These are phyloP conservation scores for Aphanoascus verrucosus DNA, from an alignment of 2,329 filamentous ascomycete genomes.

Conservation along the genomic window DNA sequence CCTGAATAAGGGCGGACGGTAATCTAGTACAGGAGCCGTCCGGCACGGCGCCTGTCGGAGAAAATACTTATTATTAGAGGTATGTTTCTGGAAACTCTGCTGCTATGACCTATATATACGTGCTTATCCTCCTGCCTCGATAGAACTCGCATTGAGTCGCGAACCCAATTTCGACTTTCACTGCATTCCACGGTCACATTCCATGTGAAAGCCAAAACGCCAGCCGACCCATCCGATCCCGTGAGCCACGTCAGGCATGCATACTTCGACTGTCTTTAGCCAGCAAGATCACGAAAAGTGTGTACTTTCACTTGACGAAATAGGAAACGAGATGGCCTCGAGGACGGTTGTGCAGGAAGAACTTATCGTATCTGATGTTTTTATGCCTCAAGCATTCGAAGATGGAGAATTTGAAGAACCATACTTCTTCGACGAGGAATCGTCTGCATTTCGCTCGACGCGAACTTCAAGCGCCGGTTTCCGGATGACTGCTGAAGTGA, in stretches of 20 bases:
- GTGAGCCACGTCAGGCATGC: background rate
- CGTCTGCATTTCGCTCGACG: background rate
- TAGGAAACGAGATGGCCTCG: constrained; percentile 1
- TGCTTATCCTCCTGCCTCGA: too few species aligned
- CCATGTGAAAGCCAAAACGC: constrained; percentile 1
- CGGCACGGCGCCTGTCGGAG: constrained; percentile 7
- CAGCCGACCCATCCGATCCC: background rate
- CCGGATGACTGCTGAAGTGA: constrained; percentile 13
- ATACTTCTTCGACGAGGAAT: background rate
- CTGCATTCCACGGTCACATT: background rate
- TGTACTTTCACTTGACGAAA: constrained; percentile 8
- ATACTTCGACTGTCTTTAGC: background rate
- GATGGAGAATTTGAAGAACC: background rate
- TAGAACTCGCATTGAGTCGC: background rate
- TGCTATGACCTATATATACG: too few species aligned
- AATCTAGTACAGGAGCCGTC: constrained; percentile 24
- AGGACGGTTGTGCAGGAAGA: constrained; percentile 16
- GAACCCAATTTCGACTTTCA: background rate
- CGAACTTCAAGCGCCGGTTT: constrained; percentile 7
- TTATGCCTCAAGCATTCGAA: constrained; percentile 15
- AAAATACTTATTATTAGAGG: constrained; percentile 8
- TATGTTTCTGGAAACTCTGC: background rate
- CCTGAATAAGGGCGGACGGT: constrained; percentile 44
- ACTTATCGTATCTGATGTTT: constrained; percentile 18
- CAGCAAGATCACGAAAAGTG: constrained; percentile 8